A percentile compares a stretch with the other conserved stretches of the same genome.
Evolutionary conservation across 768 basidiomycete species (phyloP).

Genomic region (Heimioporus sp.): DNA sequence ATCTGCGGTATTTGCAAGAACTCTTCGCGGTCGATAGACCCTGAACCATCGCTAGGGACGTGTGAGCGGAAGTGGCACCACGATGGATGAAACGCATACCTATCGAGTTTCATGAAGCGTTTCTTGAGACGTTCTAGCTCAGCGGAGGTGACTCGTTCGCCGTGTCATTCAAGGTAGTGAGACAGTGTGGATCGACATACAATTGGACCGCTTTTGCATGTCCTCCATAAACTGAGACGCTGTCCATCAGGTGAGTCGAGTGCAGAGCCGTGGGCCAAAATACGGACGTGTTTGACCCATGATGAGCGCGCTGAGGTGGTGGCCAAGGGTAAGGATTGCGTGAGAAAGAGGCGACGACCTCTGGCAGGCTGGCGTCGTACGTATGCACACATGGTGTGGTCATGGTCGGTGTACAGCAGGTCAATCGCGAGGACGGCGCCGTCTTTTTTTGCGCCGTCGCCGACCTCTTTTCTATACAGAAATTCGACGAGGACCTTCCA

Average conservation of each 20-base stretch:
- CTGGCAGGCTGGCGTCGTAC: neutral
- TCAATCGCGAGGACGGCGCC: slow-evolving; percentile 2
- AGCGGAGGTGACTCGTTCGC: slow-evolving; percentile 76
- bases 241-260: slow-evolving; percentile 28
- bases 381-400: slow-evolving; percentile 14
- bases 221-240: slow-evolving; percentile 97
- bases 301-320: slow-evolving; percentile 15
- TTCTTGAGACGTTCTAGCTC: slow-evolving; percentile 97
- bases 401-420: slow-evolving; percentile 14
- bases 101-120: slow-evolving; percentile 99
- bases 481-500: slow-evolving; percentile 17
- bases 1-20: slow-evolving; percentile 99
- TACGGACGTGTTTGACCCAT: slow-evolving; percentile 85
- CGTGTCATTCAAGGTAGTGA: slow-evolving; percentile 6
- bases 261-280: neutral
- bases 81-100: slow-evolving; percentile 41
- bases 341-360: slow-evolving; percentile 15
- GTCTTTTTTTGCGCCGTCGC: neutral
- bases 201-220: slow-evolving; percentile 96
- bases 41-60: slow-evolving; percentile 79
- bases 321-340: slow-evolving; percentile 6
- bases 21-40: slow-evolving; percentile 97
- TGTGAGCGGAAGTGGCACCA: neutral
- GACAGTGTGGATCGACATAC: slow-evolving; percentile 49
- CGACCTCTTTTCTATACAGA: slow-evolving; percentile 21